Evolutionary conservation across 2,329 filamentous ascomycete species (phyloP).

Genomic region (Xylariaceae sp.): DNA sequence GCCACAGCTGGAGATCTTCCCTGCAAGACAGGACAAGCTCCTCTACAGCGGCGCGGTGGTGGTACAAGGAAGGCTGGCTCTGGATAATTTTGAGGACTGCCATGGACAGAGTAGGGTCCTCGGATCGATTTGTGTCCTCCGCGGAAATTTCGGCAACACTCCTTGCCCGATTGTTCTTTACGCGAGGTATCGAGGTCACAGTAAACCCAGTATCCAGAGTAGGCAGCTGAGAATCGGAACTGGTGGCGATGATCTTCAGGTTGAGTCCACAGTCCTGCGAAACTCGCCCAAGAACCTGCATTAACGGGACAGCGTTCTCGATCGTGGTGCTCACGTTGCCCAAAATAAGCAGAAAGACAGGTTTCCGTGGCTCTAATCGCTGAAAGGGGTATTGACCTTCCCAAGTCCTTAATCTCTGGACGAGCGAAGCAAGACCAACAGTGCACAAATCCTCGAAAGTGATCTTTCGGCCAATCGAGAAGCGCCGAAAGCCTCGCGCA

Average conservation of each 20-base stretch:
- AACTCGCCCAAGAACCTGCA: not conserved
- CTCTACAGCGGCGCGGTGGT: not conserved
- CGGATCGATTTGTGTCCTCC: not conserved
- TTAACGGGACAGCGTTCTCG: not conserved
- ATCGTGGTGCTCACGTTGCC: not conserved
- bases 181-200: too few relatives aligned
- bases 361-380: not conserved
- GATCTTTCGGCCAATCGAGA: too few relatives aligned
- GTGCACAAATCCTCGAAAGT: too few relatives aligned
- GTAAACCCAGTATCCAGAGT: not conserved
- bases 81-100: not conserved
- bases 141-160: not conserved
- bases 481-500: too few relatives aligned
- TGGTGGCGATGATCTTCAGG: slow-evolving; percentile 1
- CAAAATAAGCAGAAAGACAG: not conserved
- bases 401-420: too few relatives aligned
- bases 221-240: not conserved
- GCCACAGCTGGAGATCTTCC: not conserved
- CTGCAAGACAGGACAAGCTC: not conserved
- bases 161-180: not conserved
- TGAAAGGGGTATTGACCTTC: too few relatives aligned
- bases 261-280: not conserved
- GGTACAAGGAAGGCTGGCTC: not conserved
- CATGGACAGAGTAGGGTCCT: not conserved
- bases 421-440: too few relatives aligned